These are phyloP conservation scores for Leccinum obscurum DNA, from an alignment of 768 basidiomycete species.

Conservation along the genomic window DNA sequence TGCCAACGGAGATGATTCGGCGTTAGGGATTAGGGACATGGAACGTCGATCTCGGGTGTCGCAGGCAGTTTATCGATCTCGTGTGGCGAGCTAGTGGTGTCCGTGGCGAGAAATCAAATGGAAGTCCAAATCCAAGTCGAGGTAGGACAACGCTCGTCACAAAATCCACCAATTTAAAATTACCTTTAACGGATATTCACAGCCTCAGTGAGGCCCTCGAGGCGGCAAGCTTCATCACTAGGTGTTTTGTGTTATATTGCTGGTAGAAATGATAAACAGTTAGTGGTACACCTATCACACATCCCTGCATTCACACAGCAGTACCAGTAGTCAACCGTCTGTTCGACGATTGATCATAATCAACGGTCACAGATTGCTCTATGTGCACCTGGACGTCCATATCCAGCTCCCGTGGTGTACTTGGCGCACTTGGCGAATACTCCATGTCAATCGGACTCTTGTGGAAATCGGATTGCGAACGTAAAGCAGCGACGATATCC, in stretches of 20 bases:
- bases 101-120: not conserved
- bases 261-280: conserved; percentile 4
- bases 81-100: not conserved
- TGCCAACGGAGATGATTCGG: not conserved
- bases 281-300: conserved; percentile 9
- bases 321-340: conserved; percentile 9
- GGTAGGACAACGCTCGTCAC: not conserved
- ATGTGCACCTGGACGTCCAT: conserved; percentile 33
- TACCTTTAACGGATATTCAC: conserved; percentile 2
- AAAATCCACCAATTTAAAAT: conserved; percentile 9
- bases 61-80: not conserved
- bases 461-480: conserved; percentile 25
- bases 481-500: conserved; percentile 22
- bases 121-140: not conserved
- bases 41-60: not conserved
- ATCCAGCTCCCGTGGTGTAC: conserved; percentile 24
- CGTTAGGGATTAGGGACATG: conserved; percentile 15
- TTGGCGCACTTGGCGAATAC: conserved; percentile 11
- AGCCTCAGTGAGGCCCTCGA: not conserved
- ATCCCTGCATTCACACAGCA: conserved; percentile 1
- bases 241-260: conserved; percentile 5
- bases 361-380: conserved; percentile 30
- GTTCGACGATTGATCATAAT: conserved; percentile 27
- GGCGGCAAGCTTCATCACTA: not conserved
- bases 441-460: conserved; percentile 29